phyloP scores from a whole-genome alignment of 2,329 filamentous ascomycete genomes.

The Alternaria consortialis region DNA sequence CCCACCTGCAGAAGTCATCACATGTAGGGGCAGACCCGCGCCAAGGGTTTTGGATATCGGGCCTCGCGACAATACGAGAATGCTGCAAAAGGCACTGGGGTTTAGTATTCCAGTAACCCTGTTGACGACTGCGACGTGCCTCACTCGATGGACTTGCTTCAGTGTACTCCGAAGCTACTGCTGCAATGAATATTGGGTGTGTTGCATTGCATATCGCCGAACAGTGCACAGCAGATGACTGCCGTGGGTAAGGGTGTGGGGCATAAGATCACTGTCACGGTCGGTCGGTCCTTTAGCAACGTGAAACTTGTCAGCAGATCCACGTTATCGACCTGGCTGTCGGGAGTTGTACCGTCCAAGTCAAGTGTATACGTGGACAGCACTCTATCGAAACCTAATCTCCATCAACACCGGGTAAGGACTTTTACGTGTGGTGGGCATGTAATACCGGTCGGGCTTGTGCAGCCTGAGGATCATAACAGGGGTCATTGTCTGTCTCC shows the following conservation, averaged over 20 bases:
- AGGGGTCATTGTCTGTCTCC: slow-evolving; percentile 12
- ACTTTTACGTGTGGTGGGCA: slow-evolving; percentile 7
- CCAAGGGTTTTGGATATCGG: slow-evolving; percentile 6
- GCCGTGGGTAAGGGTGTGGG: slow-evolving; percentile 9
- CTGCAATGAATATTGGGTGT: slow-evolving; percentile 30
- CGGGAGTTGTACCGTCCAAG: slow-evolving; percentile 12
- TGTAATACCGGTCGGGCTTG: slow-evolving; percentile 15
- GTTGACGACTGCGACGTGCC: background rate
- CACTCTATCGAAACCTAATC: slow-evolving; percentile 20
- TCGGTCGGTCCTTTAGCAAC: slow-evolving; percentile 16
- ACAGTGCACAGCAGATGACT: slow-evolving; percentile 8
- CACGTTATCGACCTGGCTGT: slow-evolving; percentile 20
- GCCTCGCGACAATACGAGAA: slow-evolving; percentile 3
- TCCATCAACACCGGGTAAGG: slow-evolving; percentile 2
- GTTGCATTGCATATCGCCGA: slow-evolving; percentile 19
- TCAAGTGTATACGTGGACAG: slow-evolving; percentile 19
- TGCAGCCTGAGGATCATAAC: slow-evolving; percentile 20
- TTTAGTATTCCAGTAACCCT: slow-evolving; percentile 7
- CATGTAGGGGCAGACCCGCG: slow-evolving; percentile 6
- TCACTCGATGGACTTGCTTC: slow-evolving; percentile 23
- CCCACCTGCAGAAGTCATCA: slow-evolving; percentile 14
- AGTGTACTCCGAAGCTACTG: slow-evolving; percentile 34
- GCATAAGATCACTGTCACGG: slow-evolving; percentile 17
- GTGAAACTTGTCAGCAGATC: slow-evolving; percentile 17
- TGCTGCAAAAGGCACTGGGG: slow-evolving; percentile 1